Conservation (phyloP, 768 basidiomycete species). For the Suillus plorans region DNA sequence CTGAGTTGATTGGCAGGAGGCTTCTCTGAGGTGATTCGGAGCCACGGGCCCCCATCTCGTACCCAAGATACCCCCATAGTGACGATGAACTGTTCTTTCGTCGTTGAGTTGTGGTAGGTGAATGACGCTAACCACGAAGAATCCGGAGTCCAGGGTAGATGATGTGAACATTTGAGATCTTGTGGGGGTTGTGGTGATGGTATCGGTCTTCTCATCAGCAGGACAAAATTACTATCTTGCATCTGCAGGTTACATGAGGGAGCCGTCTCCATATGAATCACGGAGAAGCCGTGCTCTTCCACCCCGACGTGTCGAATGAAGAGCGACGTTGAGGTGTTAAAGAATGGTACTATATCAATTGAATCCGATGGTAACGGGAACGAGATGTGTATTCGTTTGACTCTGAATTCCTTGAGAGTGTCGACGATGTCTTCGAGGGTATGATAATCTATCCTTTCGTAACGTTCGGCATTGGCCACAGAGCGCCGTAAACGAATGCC, state of each 20-base stretch:
- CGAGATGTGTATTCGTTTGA: background rate
- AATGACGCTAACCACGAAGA: conserved; percentile 3
- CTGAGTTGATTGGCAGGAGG: background rate
- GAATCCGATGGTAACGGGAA: background rate
- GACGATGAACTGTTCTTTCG: background rate
- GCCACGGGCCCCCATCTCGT: background rate
- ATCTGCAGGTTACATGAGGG: background rate
- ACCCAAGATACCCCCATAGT: background rate
- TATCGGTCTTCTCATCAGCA: background rate
- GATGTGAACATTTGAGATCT: background rate
- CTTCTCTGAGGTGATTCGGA: background rate
- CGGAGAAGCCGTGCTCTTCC: background rate
- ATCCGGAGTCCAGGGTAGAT: background rate
- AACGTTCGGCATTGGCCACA: background rate
- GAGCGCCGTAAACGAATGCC: background rate
- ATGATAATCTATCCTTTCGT: background rate
- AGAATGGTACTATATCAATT: background rate
- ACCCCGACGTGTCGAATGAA: background rate
- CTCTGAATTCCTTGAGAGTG: background rate
- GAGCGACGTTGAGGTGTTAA: background rate
- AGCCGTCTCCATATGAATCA: background rate
- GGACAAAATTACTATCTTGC: background rate
- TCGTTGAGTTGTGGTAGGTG: background rate
- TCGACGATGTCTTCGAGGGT: background rate
- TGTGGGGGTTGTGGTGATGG: background rate